Evolutionary conservation across 2,329 filamentous ascomycete species (phyloP).

Genomic region (Xylariaceae sp.): DNA sequence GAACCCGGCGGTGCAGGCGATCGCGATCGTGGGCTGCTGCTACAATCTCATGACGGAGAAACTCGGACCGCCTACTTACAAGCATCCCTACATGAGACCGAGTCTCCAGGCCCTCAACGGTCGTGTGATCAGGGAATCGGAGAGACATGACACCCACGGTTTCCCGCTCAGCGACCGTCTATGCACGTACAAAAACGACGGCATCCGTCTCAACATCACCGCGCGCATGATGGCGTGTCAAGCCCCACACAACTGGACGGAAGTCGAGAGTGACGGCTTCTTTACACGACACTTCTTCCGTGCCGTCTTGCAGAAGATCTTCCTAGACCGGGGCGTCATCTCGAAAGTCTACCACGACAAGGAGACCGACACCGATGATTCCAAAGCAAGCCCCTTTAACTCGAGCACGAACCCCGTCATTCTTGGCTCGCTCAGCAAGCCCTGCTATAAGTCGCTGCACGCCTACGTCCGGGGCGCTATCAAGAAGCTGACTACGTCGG

Average conservation of each 20-base stretch:
- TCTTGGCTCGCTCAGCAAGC: slow-evolving; percentile 77
- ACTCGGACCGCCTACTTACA: slow-evolving; percentile 80
- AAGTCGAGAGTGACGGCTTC: slow-evolving; percentile 73
- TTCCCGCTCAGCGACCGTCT: slow-evolving; percentile 85
- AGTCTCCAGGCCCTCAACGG: slow-evolving; percentile 61
- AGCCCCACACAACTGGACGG: slow-evolving; percentile 87
- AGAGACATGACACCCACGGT: slow-evolving; percentile 77
- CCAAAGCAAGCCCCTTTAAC: slow-evolving; percentile 40
- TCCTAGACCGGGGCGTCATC: slow-evolving; percentile 77
- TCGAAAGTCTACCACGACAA: slow-evolving; percentile 47
- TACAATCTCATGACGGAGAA: slow-evolving; percentile 95
- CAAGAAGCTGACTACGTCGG: slow-evolving; percentile 60
- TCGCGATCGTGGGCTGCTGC: slow-evolving; percentile 95
- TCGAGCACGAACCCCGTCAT: slow-evolving; percentile 72
- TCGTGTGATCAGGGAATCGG: slow-evolving; percentile 62
- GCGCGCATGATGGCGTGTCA: slow-evolving; percentile 98
- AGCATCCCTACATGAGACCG: slow-evolving; percentile 70
- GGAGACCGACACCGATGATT: slow-evolving; percentile 23
- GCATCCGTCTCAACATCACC: slow-evolving; percentile 87
- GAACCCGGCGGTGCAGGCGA: slow-evolving; percentile 79
- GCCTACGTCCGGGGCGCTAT: slow-evolving; percentile 78
- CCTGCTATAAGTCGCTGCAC: slow-evolving; percentile 68
- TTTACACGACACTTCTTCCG: slow-evolving; percentile 93
- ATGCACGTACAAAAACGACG: slow-evolving; percentile 51
- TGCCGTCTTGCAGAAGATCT: slow-evolving; percentile 84